Evolutionary conservation across 208 protist species (phyloP).

Genomic region (Acanthamoeba lenticulata): DNA sequence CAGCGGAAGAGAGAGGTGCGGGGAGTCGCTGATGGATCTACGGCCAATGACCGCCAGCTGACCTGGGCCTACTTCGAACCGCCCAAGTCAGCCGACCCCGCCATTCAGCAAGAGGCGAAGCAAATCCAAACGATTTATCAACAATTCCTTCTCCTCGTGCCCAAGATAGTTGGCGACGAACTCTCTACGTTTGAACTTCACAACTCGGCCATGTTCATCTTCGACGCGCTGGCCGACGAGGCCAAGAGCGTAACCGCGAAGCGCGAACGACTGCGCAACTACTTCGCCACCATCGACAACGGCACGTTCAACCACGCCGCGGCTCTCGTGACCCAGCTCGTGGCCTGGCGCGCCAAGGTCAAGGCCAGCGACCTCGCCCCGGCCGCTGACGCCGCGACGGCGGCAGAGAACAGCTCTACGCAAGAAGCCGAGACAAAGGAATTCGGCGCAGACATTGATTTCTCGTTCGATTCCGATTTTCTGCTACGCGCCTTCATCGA

Average conservation of each 20-base stretch:
- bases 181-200: conserved; percentile 1
- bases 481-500: conserved; percentile 47
- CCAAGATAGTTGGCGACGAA: conserved; percentile 50
- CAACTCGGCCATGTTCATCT: conserved; percentile 47
- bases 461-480: conserved; percentile 61
- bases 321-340: not conserved
- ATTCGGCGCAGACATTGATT: conserved; percentile 36
- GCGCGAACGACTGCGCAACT: conserved; percentile 38
- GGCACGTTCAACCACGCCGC: conserved; percentile 12
- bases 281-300: conserved; percentile 27
- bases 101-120: not conserved
- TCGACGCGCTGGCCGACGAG: not conserved
- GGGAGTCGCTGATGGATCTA: not conserved
- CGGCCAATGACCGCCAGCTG: not conserved
- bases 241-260: not conserved
- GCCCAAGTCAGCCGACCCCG: not conserved
- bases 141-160: conserved; percentile 10
- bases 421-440: not conserved
- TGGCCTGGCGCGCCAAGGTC: not conserved
- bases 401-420: not conserved
- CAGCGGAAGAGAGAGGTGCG: not conserved
- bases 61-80: conserved; percentile 39
- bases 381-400: not conserved
- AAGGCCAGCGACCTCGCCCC: not conserved
- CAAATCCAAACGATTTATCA: not conserved